phyloP scores from a whole-genome alignment of 2,329 filamentous ascomycete species.

The Nemania abortiva region DNA sequence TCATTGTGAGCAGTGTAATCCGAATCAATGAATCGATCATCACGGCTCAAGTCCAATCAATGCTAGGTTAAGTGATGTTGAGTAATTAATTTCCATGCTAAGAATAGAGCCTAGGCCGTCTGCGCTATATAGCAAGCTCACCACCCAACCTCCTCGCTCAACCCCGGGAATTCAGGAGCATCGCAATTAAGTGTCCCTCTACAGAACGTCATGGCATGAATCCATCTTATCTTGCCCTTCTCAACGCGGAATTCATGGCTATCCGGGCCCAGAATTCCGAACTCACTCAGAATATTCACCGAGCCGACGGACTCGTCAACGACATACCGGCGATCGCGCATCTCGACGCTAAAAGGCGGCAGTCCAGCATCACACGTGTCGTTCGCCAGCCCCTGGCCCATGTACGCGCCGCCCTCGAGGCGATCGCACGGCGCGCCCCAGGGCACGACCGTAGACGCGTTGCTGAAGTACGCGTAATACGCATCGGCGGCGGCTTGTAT shows the following conservation, averaged over 20 bases:
- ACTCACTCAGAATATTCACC: slow-evolving; percentile 36
- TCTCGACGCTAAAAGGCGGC: slow-evolving; percentile 37
- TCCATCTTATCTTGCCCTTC: slow-evolving; percentile 36
- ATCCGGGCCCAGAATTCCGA: slow-evolving; percentile 38
- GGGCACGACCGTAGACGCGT: slow-evolving; percentile 45
- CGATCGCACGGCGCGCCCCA: slow-evolving; percentile 53
- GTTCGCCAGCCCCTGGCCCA: slow-evolving; percentile 42
- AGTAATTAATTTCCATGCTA: slow-evolving; percentile 1
- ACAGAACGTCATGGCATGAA: slow-evolving; percentile 41
- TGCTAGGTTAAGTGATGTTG: neutral
- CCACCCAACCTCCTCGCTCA: slow-evolving; percentile 36
- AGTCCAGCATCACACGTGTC: slow-evolving; percentile 46
- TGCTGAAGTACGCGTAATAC: slow-evolving; percentile 50
- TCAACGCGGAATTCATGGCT: slow-evolving; percentile 39
- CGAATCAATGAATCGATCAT: neutral
- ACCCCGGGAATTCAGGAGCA: slow-evolving; percentile 33
- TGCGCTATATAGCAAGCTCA: slow-evolving; percentile 1
- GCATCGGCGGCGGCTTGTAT: slow-evolving; percentile 50
- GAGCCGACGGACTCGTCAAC: slow-evolving; percentile 37
- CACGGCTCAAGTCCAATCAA: neutral
- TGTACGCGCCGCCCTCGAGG: slow-evolving; percentile 48
- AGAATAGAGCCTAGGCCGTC: neutral
- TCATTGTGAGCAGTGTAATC: neutral
- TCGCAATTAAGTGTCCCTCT: slow-evolving; percentile 30
- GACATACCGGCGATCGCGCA: slow-evolving; percentile 37